A percentile compares a stretch with the other conserved stretches of the same genome.
Conservation (phyloP, 176 grass and related monocot genomes). For the Carex littledalei region DNA sequence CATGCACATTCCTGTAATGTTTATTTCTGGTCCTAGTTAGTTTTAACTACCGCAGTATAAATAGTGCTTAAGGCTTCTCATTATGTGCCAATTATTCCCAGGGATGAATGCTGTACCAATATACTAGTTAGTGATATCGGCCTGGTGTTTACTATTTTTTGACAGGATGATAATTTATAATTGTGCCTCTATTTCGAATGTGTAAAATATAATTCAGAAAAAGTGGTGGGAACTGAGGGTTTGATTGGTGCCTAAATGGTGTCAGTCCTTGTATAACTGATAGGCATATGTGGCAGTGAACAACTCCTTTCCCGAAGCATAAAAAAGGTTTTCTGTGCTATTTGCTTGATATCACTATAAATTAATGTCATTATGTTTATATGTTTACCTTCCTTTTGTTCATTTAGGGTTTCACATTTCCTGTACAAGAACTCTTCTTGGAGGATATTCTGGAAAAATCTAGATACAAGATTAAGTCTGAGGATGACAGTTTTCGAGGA, state of each 20-base stretch:
- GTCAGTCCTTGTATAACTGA: background rate
- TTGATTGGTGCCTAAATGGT: background rate
- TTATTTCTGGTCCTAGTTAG: background rate
- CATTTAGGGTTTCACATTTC: conserved; percentile 80
- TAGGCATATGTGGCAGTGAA: background rate
- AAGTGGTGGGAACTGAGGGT: background rate
- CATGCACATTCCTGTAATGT: conserved; percentile 89
- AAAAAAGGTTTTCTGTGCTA: background rate
- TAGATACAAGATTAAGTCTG: conserved; percentile 66
- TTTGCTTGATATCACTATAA: conserved; percentile 3
- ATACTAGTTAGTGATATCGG: background rate
- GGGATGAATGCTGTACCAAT: background rate
- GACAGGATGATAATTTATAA: background rate
- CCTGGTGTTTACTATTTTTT: background rate
- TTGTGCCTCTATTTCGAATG: background rate
- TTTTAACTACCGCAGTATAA: background rate
- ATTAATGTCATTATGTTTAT: background rate
- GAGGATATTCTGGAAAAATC: conserved; percentile 86
- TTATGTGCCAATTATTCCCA: background rate
- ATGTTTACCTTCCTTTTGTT: conserved; percentile 25
- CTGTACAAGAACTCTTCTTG: conserved; percentile 73
- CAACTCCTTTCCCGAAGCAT: background rate
- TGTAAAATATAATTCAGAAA: background rate
- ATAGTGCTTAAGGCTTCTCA: background rate
- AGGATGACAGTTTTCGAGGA: conserved; percentile 59